Evolutionary conservation across 306 rosid species (phyloP).

Genomic region (Arachis hypogaea): DNA sequence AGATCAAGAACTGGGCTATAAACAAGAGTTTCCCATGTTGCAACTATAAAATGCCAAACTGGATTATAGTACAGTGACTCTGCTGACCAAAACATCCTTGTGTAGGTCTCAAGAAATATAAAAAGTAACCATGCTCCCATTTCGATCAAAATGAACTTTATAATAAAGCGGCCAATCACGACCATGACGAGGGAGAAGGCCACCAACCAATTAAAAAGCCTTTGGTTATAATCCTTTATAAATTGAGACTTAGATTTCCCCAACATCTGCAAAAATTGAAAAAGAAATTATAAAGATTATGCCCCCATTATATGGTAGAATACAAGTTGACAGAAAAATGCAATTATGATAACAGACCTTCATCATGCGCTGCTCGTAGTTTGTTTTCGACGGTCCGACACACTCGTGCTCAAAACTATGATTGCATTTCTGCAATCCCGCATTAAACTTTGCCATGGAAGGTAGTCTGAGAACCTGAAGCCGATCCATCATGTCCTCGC

Average conservation of each 20-base stretch:
- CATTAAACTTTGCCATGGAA: slow-evolving; percentile 82
- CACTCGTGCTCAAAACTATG: slow-evolving; percentile 71
- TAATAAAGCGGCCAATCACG: slow-evolving; percentile 81
- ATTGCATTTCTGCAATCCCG: slow-evolving; percentile 78
- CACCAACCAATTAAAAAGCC: slow-evolving; percentile 98
- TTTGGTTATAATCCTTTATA: slow-evolving; percentile 89
- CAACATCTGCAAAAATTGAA: slow-evolving; percentile 57
- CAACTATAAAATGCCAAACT: slow-evolving; percentile 80
- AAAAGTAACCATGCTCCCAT: slow-evolving; percentile 92
- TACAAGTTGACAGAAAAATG: neutral
- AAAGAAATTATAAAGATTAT: neutral
- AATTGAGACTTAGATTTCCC: slow-evolving; percentile 75
- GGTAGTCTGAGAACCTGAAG: slow-evolving; percentile 90
- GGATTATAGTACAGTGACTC: slow-evolving; percentile 94
- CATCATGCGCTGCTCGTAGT: slow-evolving; percentile 72
- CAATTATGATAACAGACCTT: slow-evolving; percentile 54
- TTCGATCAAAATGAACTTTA: slow-evolving; percentile 83
- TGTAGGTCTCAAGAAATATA: slow-evolving; percentile 93
- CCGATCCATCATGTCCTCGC: slow-evolving; percentile 84
- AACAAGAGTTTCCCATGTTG: slow-evolving; percentile 91
- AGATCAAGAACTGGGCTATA: slow-evolving; percentile 94
- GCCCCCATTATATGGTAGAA: neutral
- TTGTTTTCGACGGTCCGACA: slow-evolving; percentile 77
- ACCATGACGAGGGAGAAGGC: slow-evolving; percentile 92
- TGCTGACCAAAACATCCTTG: slow-evolving; percentile 97